phyloP scores from a whole-genome alignment of 2,329 filamentous ascomycete species.

The Curvularia sp. region DNA sequence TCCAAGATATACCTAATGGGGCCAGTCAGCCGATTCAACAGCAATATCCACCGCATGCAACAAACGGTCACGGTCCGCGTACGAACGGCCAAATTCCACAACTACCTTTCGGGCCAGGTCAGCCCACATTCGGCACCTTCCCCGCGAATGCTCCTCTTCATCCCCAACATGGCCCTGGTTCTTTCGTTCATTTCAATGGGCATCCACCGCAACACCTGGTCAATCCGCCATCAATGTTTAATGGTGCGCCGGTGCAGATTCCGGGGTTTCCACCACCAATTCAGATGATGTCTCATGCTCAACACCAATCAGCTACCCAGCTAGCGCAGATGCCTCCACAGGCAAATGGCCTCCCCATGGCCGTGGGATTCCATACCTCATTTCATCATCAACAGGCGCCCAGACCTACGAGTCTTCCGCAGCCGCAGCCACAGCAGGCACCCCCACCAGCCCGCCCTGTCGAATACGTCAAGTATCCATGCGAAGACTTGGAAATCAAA shows the following conservation, averaged over 20 bases:
- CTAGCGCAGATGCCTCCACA: slow-evolving; percentile 28
- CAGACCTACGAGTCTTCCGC: slow-evolving; percentile 50
- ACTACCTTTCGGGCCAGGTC: slow-evolving; percentile 31
- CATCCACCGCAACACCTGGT: slow-evolving; percentile 16
- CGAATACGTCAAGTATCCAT: slow-evolving; percentile 85
- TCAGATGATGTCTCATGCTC: slow-evolving; percentile 25
- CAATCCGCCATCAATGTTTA: slow-evolving; percentile 12
- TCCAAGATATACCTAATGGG: slow-evolving; percentile 56
- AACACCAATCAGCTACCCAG: slow-evolving; percentile 32
- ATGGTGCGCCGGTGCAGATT: slow-evolving; percentile 13
- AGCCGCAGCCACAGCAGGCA: slow-evolving; percentile 57
- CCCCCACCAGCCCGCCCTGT: slow-evolving; percentile 58
- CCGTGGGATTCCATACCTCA: slow-evolving; percentile 45
- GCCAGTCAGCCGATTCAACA: slow-evolving; percentile 37
- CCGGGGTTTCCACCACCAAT: slow-evolving; percentile 11
- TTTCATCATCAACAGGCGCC: slow-evolving; percentile 54
- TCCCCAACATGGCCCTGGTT: slow-evolving; percentile 66
- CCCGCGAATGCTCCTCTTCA: slow-evolving; percentile 64
- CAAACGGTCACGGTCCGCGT: slow-evolving; percentile 30
- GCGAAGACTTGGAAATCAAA: slow-evolving; percentile 87
- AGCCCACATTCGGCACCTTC: slow-evolving; percentile 59
- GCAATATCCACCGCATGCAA: slow-evolving; percentile 24
- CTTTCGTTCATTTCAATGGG: slow-evolving; percentile 13
- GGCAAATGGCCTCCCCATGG: slow-evolving; percentile 32
- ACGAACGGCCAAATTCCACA: slow-evolving; percentile 30